Conservation (phyloP, 345 rosid species). For the Cochlearia excelsa region DNA sequence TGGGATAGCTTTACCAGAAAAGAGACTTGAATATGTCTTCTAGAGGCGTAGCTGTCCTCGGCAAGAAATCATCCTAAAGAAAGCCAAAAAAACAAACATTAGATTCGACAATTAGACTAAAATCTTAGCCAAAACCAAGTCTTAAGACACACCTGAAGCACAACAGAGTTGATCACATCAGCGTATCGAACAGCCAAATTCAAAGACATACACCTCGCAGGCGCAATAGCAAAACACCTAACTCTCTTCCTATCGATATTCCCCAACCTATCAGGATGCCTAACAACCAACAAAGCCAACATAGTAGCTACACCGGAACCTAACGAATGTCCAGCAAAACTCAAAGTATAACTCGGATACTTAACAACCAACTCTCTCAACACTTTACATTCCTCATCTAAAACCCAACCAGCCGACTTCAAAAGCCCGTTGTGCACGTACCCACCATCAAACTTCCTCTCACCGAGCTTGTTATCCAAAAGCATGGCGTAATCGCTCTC, state of each 20-base stretch:
- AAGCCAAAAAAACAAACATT: not conserved
- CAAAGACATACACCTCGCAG: conserved; percentile 96
- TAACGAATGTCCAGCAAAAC: conserved; percentile 89
- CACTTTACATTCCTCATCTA: conserved; percentile 70
- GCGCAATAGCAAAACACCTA: conserved; percentile 92
- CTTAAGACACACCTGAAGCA: conserved; percentile 73
- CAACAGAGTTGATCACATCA: conserved; percentile 89
- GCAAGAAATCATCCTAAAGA: conserved; percentile 91
- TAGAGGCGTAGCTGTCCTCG: conserved; percentile 88
- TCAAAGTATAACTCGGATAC: conserved; percentile 74
- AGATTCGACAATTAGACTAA: conserved; percentile 2
- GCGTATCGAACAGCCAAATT: conserved; percentile 94
- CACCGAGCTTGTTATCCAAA: conserved; percentile 82
- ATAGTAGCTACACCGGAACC: conserved; percentile 94
- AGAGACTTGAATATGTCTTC: conserved; percentile 98
- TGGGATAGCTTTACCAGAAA: conserved; percentile 62
- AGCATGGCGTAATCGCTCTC: conserved; percentile 86
- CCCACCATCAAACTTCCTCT: conserved; percentile 79
- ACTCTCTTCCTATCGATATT: conserved; percentile 69
- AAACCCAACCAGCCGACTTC: conserved; percentile 84
- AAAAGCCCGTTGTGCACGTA: conserved; percentile 90
- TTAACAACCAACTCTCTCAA: conserved; percentile 59
- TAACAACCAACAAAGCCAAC: conserved; percentile 68
- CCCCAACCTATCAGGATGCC: conserved; percentile 59
- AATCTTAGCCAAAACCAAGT: not conserved